Evolutionary conservation across 495 filamentous ascomycete species (phyloP).

Genomic region (Penicillium crystallinum): DNA sequence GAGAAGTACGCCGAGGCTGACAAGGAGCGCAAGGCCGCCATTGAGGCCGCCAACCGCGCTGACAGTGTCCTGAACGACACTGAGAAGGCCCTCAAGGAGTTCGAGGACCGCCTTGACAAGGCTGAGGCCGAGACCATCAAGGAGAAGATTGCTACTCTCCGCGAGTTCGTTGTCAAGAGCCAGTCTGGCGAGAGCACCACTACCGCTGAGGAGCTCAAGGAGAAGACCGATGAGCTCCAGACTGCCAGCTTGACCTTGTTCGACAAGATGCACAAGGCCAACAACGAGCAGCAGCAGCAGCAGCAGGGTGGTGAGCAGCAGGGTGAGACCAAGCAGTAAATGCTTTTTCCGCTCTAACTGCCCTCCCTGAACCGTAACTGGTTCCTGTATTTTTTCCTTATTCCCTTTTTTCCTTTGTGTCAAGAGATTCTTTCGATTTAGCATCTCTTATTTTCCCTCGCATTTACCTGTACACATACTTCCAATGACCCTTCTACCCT

Average conservation of each 20-base stretch:
- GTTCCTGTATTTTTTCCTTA: slow-evolving; percentile 26
- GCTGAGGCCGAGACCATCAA: slow-evolving; percentile 82
- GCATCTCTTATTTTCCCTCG: slow-evolving; percentile 24
- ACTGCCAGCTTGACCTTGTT: slow-evolving; percentile 92
- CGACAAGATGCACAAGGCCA: slow-evolving; percentile 99
- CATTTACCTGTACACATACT: slow-evolving; percentile 43
- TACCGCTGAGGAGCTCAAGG: slow-evolving; percentile 88
- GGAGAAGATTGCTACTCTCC: slow-evolving; percentile 86
- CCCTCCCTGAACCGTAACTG: slow-evolving; percentile 4
- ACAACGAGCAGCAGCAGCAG: slow-evolving; percentile 61
- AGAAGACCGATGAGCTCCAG: slow-evolving; percentile 97
- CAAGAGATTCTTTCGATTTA: slow-evolving; percentile 26
- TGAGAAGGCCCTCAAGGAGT: slow-evolving; percentile 97
- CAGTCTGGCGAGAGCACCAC: slow-evolving; percentile 84
- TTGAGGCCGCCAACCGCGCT: slow-evolving; percentile 93
- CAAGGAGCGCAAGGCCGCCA: slow-evolving; percentile 94
- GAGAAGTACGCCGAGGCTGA: slow-evolving; percentile 94
- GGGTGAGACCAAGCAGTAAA: slow-evolving; percentile 83
- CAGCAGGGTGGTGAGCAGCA: slow-evolving; percentile 49
- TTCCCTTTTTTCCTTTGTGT: slow-evolving; percentile 18
- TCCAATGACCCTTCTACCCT: slow-evolving; percentile 21
- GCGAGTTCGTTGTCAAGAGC: slow-evolving; percentile 90
- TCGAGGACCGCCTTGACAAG: slow-evolving; percentile 94
- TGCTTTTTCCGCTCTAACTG: slow-evolving; percentile 7
- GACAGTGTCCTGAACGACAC: slow-evolving; percentile 96